These are phyloP conservation scores for Cicer judaicum DNA, from an alignment of 306 rosid genomes.

Conservation along the genomic window DNA sequence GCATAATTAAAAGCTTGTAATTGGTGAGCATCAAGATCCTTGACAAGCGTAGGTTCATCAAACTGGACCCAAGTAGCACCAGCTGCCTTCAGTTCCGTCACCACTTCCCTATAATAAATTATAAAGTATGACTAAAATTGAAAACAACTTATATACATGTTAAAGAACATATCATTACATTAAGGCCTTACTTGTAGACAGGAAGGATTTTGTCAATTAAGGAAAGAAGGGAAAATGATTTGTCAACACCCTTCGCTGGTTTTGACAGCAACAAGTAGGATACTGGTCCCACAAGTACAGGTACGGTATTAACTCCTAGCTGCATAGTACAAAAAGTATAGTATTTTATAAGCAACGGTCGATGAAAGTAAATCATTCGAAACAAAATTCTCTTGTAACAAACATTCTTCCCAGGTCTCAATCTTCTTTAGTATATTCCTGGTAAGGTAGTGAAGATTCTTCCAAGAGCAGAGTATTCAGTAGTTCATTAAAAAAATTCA, in stretches of 20 bases:
- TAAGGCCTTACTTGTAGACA: conserved; percentile 62
- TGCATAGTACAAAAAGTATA: conserved; percentile 44
- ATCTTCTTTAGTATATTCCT: neutral
- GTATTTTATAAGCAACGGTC: neutral
- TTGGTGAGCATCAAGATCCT: conserved; percentile 72
- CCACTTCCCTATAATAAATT: conserved; percentile 66
- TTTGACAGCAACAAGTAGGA: conserved; percentile 84
- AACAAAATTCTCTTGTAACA: neutral
- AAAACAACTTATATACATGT: neutral
- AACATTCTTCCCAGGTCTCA: no score
- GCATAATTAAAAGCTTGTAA: conserved; percentile 69
- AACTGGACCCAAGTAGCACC: conserved; percentile 89
- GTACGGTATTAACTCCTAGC: conserved; percentile 80
- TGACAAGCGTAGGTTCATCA: conserved; percentile 83
- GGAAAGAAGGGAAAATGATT: conserved; percentile 65
- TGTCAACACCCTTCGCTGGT: conserved; percentile 79
- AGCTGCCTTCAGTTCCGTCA: conserved; percentile 76
- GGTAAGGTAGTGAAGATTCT: conserved; percentile 14
- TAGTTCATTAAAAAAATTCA: neutral
- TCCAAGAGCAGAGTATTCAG: neutral
- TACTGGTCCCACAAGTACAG: conserved; percentile 84
- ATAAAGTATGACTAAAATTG: conserved; percentile 26
- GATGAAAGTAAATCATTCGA: neutral
- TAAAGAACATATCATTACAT: conserved; percentile 20
- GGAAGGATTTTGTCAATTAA: conserved; percentile 73